Evolutionary conservation across 1,284 basidiomycete genomes (phyloP).

Genomic region (Porodaedalea pini): DNA sequence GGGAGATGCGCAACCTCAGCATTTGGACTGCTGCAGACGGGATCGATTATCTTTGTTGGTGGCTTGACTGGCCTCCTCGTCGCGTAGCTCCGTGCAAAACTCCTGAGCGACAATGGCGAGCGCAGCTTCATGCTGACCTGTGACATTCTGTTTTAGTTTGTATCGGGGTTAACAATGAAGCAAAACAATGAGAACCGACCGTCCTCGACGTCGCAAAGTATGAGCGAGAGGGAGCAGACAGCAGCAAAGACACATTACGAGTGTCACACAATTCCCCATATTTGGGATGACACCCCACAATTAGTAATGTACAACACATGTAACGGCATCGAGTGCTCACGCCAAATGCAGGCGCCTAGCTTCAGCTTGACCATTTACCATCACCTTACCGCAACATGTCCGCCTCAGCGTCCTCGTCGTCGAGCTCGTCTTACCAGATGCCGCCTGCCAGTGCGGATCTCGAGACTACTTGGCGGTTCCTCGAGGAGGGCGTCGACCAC

Average conservation of each 20-base stretch:
- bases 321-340: not conserved
- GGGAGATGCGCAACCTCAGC: conserved; percentile 53
- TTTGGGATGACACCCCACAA: too few species aligned
- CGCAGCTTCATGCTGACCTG: not conserved
- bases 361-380: conserved; percentile 11
- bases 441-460: conserved; percentile 68
- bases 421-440: conserved; percentile 37
- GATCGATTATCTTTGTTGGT: conserved; percentile 61
- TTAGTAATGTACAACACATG: not conserved
- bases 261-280: not conserved
- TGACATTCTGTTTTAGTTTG: not conserved
- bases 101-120: not conserved
- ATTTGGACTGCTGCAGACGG: conserved; percentile 54
- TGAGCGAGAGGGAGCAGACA: too few species aligned
- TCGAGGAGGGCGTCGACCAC: conserved; percentile 87
- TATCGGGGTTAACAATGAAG: not conserved
- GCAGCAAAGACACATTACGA: too few species aligned
- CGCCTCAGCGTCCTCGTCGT: conserved; percentile 29
- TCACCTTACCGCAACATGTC: conserved; percentile 24
- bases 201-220: too few species aligned
- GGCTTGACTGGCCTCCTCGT: conserved; percentile 50
- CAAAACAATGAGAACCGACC: not conserved
- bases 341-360: not conserved
- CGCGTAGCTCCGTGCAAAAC: conserved; percentile 33
- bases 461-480: conserved; percentile 84